These are phyloP conservation scores for Asterochloris sp. DNA, from an alignment of 139 green algal species.

Conservation along the genomic window DNA sequence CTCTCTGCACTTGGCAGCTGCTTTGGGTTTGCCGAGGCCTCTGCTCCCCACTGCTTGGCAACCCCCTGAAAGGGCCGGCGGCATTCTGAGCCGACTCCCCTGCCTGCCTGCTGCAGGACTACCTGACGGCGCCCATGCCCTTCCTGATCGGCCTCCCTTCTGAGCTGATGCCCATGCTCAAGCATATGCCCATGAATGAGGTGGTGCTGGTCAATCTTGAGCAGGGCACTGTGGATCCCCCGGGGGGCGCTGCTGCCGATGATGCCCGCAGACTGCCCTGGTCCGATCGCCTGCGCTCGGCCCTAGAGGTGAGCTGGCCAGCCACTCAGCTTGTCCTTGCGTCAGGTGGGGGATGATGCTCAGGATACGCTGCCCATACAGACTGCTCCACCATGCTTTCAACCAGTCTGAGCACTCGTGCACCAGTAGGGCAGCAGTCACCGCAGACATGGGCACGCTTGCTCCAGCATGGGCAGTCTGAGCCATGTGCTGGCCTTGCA, in stretches of 20 bases:
- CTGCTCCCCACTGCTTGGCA: not conserved
- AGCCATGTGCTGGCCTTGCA: too few relatives aligned
- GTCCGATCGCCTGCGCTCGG: slow-evolving; percentile 43
- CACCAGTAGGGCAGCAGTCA: too few relatives aligned
- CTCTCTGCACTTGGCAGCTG: not conserved
- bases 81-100: not conserved
- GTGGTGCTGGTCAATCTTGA: slow-evolving; percentile 62
- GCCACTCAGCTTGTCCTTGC: too few relatives aligned
- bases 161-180: slow-evolving; percentile 49
- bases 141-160: slow-evolving; percentile 74
- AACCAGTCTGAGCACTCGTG: too few relatives aligned
- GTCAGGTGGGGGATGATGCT: too few relatives aligned
- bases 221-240: slow-evolving; percentile 35
- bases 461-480: too few relatives aligned
- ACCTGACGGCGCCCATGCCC: slow-evolving; percentile 76
- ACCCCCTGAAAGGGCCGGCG: too few relatives aligned
- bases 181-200: slow-evolving; percentile 56
- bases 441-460: too few relatives aligned
- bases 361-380: too few relatives aligned
- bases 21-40: not conserved
- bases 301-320: slow-evolving; percentile 18
- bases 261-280: slow-evolving; percentile 60
- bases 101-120: slow-evolving; percentile 48
- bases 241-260: slow-evolving; percentile 41
- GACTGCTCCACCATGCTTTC: too few relatives aligned